phyloP scores from a whole-genome alignment of 331 rosid genomes.

The Acacia pycnantha region DNA sequence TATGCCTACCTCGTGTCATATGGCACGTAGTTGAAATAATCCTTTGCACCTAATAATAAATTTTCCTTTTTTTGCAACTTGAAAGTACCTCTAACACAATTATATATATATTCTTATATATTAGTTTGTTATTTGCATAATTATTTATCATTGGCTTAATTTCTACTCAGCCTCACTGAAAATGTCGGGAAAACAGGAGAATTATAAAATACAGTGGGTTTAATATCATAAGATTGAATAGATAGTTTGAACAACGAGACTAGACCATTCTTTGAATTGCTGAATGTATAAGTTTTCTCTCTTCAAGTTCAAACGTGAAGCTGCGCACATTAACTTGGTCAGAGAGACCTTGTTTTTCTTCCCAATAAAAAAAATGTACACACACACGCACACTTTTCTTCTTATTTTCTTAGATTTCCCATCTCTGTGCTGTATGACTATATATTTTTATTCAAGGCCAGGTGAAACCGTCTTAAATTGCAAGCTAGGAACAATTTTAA shows the following conservation, averaged over 20 bases:
- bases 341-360: neutral
- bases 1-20: neutral
- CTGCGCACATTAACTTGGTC: neutral
- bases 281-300: neutral
- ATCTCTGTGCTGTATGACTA: neutral
- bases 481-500: neutral
- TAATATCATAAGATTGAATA: neutral
- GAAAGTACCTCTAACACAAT: neutral
- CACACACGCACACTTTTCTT: neutral
- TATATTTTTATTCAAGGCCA: neutral
- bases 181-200: neutral
- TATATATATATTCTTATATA: neutral
- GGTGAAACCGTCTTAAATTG: neutral
- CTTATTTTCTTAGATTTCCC: neutral
- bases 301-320: neutral
- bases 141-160: neutral
- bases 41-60: neutral
- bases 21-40: slow-evolving; percentile 22
- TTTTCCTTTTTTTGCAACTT: neutral
- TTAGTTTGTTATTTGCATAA: neutral
- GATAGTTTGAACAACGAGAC: slow-evolving; percentile 31
- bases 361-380: neutral
- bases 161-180: slow-evolving; percentile 7
- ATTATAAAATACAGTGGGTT: too few relatives aligned
- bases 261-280: neutral